Conservation (phyloP, 2,329 filamentous ascomycete species). For the Calonectria multiphialidica region DNA sequence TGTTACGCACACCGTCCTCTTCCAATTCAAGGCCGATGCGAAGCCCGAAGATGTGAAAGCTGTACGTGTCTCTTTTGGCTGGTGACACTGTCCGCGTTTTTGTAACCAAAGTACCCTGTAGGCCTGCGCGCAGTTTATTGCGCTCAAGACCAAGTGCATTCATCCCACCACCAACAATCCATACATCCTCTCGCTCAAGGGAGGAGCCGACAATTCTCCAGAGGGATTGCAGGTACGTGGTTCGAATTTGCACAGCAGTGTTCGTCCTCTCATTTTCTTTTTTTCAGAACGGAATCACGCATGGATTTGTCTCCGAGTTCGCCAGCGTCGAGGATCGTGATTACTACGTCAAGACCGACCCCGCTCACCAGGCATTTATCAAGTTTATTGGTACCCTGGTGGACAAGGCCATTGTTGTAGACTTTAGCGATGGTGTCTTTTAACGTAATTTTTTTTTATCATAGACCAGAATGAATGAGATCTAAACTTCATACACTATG, state of each 20-base stretch:
- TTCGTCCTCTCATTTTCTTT: background rate
- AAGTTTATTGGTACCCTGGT: conserved; percentile 60
- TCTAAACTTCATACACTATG: too few species aligned
- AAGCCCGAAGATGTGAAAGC: conserved; percentile 64
- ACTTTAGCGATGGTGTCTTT: conserved; percentile 65
- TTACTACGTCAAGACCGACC: conserved; percentile 77
- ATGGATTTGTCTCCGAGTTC: conserved; percentile 79
- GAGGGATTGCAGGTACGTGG: conserved; percentile 70
- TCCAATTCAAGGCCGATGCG: conserved; percentile 70
- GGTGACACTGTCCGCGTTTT: background rate
- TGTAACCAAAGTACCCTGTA: conserved; percentile 25
- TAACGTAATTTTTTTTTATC: too few species aligned
- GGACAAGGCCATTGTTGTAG: conserved; percentile 68
- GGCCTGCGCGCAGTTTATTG: conserved; percentile 53
- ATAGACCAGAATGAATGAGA: too few species aligned
- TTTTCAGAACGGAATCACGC: conserved; percentile 70
- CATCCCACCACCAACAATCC: conserved; percentile 69
- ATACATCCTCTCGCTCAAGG: conserved; percentile 70
- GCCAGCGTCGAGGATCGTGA: conserved; percentile 71
- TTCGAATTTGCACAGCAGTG: background rate
- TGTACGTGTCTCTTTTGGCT: conserved; percentile 54
- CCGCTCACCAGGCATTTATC: conserved; percentile 72
- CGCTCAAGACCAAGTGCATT: conserved; percentile 70
- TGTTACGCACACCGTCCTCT: conserved; percentile 76
- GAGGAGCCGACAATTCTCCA: conserved; percentile 72